These are phyloP conservation scores for Eimeria acervulina DNA, from an alignment of 169 alveolate species.

Conservation along the genomic window DNA sequence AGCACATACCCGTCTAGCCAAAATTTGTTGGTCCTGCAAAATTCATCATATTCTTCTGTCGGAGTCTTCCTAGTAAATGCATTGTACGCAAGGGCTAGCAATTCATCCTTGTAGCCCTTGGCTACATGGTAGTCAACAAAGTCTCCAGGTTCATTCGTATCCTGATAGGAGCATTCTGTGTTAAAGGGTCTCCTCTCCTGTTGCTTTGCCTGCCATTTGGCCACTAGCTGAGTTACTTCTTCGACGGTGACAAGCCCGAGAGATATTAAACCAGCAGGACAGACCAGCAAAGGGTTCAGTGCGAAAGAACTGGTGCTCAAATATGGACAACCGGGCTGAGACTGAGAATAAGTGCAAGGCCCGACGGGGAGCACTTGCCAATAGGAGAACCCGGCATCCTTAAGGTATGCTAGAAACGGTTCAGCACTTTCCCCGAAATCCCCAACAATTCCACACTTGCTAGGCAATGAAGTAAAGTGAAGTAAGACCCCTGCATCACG, in stretches of 20 bases:
- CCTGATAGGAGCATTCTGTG: neutral
- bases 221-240: conserved; percentile 16
- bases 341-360: conserved; percentile 77
- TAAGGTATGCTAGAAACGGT: conserved; percentile 73
- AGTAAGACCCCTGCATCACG: conserved; percentile 81
- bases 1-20: conserved; percentile 83
- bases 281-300: conserved; percentile 77
- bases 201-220: conserved; percentile 69
- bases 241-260: conserved; percentile 37
- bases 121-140: conserved; percentile 74
- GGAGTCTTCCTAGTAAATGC: conserved; percentile 12
- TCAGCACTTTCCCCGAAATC: conserved; percentile 80
- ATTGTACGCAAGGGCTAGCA: conserved; percentile 74
- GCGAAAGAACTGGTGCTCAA: conserved; percentile 82
- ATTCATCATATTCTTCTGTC: conserved; percentile 63
- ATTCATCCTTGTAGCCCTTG: conserved; percentile 69
- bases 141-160: neutral
- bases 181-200: conserved; percentile 11
- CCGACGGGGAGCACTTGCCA: conserved; percentile 84
- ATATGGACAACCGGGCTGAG: conserved; percentile 80
- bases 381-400: conserved; percentile 68
- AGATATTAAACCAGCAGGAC: conserved; percentile 57
- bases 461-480: conserved; percentile 80
- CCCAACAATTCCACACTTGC: conserved; percentile 73
- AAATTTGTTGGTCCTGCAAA: conserved; percentile 65